Percentiles rank a stretch among this genome's conserved stretches.
Evolutionary conservation across 2,329 filamentous ascomycete genomes (phyloP).

Genomic region (Fusarium floridanum): DNA sequence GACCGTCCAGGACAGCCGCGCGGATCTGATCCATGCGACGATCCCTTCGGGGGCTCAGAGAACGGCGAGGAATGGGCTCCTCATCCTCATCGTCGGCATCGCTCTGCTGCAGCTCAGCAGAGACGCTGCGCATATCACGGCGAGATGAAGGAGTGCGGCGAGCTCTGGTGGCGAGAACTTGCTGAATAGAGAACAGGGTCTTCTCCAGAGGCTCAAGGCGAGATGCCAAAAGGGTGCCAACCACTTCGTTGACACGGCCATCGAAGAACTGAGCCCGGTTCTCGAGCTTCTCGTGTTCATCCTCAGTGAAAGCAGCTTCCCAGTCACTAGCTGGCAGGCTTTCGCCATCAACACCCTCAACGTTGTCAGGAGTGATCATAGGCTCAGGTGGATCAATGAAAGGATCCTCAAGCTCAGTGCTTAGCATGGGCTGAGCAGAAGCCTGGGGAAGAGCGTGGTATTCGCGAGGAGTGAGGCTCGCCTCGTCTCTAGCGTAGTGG

Average conservation of each 20-base stretch:
- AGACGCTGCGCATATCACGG: conserved; percentile 74
- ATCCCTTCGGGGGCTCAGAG: conserved; percentile 82
- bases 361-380: conserved; percentile 65
- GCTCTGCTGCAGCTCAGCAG: conserved; percentile 80
- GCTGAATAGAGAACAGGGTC: conserved; percentile 81
- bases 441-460: conserved; percentile 63
- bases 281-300: conserved; percentile 86
- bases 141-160: conserved; percentile 67
- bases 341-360: conserved; percentile 58
- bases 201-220: conserved; percentile 86
- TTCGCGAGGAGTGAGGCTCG: conserved; percentile 78
- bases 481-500: conserved; percentile 74
- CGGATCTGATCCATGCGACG: conserved; percentile 87
- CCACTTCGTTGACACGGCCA: conserved; percentile 86
- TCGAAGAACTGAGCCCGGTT: conserved; percentile 91
- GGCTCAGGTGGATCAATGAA: conserved; percentile 67
- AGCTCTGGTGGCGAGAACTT: conserved; percentile 71
- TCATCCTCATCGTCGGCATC: conserved; percentile 97
- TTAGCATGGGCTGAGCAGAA: conserved; percentile 59
- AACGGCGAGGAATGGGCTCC: conserved; percentile 73
- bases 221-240: conserved; percentile 81
- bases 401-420: conserved; percentile 72
- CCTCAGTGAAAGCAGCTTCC: conserved; percentile 87
- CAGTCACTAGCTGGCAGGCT: conserved; percentile 86
- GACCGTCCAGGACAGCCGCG: conserved; percentile 77